Conservation (phyloP, 305 asterid species). For the Fraxinus baroniana region DNA sequence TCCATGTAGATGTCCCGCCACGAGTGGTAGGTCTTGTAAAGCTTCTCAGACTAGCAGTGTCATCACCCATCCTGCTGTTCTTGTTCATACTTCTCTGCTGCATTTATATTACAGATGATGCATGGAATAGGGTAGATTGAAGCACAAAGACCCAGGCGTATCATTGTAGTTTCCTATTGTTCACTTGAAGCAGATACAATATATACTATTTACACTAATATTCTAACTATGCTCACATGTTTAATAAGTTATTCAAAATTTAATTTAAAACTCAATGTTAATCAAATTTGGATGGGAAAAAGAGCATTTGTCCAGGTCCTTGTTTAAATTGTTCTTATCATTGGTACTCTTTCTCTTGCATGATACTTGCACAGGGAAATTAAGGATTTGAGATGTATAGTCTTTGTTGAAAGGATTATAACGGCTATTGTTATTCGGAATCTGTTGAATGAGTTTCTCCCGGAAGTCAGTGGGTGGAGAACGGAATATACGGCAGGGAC, state of each 20-base stretch:
- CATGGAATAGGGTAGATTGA: neutral
- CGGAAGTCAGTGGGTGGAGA: constrained; percentile 54
- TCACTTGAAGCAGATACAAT: neutral
- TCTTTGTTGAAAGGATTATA: constrained; percentile 82
- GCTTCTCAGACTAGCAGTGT: neutral
- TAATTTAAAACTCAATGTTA: neutral
- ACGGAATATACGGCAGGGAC: constrained; percentile 68
- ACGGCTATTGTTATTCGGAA: constrained; percentile 62
- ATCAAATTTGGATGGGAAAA: neutral
- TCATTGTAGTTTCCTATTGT: neutral
- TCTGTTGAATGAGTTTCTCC: constrained; percentile 64
- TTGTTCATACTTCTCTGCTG: neutral
- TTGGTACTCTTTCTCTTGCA: neutral
- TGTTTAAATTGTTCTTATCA: neutral
- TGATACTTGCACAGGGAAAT: constrained; percentile 41
- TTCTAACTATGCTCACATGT: neutral
- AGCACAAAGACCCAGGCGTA: neutral
- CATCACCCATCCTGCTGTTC: neutral
- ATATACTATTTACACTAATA: neutral
- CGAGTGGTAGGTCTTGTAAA: neutral
- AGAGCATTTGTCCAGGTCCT: neutral
- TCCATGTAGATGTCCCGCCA: neutral
- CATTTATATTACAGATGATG: neutral
- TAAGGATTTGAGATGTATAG: constrained; percentile 75
- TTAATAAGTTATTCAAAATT: neutral